These are phyloP conservation scores for Saposhnikovia divaricata DNA, from an alignment of 129 eudicot species.

Conservation along the genomic window DNA sequence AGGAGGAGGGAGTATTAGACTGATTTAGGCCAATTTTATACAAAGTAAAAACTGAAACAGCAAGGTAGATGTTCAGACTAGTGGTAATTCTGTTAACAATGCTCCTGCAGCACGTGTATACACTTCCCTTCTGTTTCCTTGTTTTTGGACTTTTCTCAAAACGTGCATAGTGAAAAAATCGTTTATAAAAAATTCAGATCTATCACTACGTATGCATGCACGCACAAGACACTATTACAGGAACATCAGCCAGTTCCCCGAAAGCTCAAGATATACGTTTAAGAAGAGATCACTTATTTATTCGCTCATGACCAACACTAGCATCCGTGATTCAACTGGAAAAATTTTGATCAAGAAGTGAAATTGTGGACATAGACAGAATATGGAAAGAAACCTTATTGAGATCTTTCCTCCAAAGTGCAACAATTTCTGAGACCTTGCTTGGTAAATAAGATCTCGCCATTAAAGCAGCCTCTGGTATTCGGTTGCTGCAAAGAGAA, in stretches of 20 bases:
- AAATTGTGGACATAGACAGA: background rate
- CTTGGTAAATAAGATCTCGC: conserved; percentile 91
- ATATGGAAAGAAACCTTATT: background rate
- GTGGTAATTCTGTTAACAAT: background rate
- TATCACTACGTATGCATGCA: background rate
- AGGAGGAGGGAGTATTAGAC: background rate
- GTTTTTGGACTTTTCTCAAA: background rate
- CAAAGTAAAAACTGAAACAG: background rate
- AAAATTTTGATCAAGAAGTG: background rate
- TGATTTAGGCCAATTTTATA: background rate
- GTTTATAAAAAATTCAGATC: background rate
- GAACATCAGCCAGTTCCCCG: background rate
- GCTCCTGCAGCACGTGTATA: background rate
- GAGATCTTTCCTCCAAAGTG: conserved; percentile 44
- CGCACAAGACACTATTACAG: background rate
- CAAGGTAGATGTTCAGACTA: background rate
- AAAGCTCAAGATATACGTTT: background rate
- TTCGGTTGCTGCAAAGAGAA: conserved; percentile 55
- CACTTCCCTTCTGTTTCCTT: background rate
- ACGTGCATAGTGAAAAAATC: background rate
- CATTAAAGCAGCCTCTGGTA: conserved; percentile 92
- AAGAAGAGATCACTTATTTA: background rate
- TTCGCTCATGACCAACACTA: background rate
- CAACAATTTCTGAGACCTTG: conserved; percentile 84
- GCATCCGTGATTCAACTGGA: background rate